Evolutionary conservation across 2,329 filamentous ascomycete species (phyloP).

Genomic region (Incumbomyces lentus): DNA sequence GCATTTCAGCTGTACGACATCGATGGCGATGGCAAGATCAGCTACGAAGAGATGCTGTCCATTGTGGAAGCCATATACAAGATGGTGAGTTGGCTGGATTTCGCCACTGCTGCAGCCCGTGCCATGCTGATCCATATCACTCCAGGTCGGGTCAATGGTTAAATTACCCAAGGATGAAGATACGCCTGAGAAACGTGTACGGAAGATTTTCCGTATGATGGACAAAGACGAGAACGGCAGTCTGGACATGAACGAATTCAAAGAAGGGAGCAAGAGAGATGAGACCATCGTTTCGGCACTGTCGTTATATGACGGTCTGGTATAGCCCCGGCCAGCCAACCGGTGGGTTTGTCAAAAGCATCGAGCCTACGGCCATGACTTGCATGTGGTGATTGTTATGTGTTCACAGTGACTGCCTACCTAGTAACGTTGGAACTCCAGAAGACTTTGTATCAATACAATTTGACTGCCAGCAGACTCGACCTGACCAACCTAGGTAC

Average conservation of each 20-base stretch:
- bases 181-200: conserved; percentile 94
- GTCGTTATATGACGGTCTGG: conserved; percentile 90
- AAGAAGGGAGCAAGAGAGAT: conserved; percentile 96
- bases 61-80: conserved; percentile 99
- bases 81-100: conserved; percentile 70
- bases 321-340: conserved; percentile 38
- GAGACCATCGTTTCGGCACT: conserved; percentile 97
- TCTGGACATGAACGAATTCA: conserved; percentile 95
- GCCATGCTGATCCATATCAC: not conserved
- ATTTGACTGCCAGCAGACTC: too few species aligned
- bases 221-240: conserved; percentile 99
- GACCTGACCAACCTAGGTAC: too few species aligned
- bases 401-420: too few species aligned
- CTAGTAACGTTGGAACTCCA: too few species aligned
- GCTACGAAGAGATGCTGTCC: conserved; percentile 96
- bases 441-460: too few species aligned
- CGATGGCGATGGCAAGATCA: conserved; percentile 97
- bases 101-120: not conserved
- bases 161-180: conserved; percentile 98
- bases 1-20: conserved; percentile 99
- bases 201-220: conserved; percentile 99
- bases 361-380: too few species aligned
- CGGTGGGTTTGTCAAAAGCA: too few species aligned
- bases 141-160: conserved; percentile 93
- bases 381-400: too few species aligned